Percentiles rank a stretch among this genome's conserved stretches.
phyloP scores from a whole-genome alignment of 202 grass and related monocot species.

The Alloteropsis angusta region DNA sequence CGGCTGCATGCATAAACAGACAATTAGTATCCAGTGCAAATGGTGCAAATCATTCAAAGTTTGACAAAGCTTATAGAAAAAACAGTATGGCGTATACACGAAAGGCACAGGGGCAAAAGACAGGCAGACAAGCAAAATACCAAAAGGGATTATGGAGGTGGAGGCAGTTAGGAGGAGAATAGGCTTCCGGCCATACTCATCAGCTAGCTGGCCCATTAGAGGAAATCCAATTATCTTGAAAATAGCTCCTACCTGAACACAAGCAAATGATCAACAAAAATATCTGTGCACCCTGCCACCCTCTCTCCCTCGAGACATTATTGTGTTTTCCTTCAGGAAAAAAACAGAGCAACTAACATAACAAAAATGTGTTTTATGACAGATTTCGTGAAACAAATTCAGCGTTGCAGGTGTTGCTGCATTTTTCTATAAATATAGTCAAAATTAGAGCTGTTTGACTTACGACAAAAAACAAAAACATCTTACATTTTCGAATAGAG shows the following conservation, averaged over 20 bases:
- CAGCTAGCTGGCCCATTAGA: slow-evolving; percentile 58
- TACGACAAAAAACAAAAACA: not conserved
- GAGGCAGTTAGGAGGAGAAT: slow-evolving; percentile 55
- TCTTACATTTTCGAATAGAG: no score
- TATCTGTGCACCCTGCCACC: not conserved
- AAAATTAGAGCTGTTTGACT: no score
- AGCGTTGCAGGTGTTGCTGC: no score
- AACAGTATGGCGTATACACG: not conserved
- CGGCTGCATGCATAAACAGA: slow-evolving; percentile 27
- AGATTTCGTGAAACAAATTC: not conserved
- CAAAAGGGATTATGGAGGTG: slow-evolving; percentile 60
- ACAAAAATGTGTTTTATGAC: not conserved
- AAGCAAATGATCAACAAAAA: not conserved
- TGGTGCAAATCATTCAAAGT: not conserved
- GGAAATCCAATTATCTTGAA: slow-evolving; percentile 63
- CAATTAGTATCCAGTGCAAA: not conserved
- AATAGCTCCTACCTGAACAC: slow-evolving; percentile 45
- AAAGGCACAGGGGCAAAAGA: not conserved
- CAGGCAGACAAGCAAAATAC: not conserved
- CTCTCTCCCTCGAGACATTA: not conserved
- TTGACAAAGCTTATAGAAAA: no score
- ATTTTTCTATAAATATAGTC: no score
- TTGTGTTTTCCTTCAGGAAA: not conserved
- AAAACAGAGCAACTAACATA: not conserved
- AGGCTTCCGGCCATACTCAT: slow-evolving; percentile 70